Evolutionary conservation across 2,329 filamentous ascomycete genomes (phyloP), one percentile per base, ranked within the genome.

Genomic region (Talaromyces marneffei): DNA sequence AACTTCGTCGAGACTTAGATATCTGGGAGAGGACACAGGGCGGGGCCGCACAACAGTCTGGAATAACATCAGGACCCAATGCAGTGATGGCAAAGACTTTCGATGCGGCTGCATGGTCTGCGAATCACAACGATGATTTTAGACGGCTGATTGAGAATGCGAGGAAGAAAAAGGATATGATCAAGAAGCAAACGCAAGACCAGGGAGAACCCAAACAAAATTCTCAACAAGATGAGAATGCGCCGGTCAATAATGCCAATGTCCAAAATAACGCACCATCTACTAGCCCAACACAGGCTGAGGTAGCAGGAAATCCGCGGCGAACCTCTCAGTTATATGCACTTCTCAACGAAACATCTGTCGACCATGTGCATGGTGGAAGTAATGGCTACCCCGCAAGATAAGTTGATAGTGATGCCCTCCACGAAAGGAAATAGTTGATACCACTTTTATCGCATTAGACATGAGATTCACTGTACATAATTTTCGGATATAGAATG

Each of bases 11-110:
- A 14, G 93, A 97, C 63, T 74, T 99, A 12, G 89, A 93, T 23
- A 76, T 84, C 1, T 97, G 94, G 93, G 94, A 99, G 74, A 83
- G 86, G 48, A 93, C 89, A 0, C 86, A 95, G 65, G 90, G 91
- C 8, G 83, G 85, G 1, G 79, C 79, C 52, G 84, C 84, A 6
- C 75, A 78, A 1, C 69, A 60, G 3, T 55, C 66, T 16, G 65
- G 66, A 3, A 58, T 66, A 12, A 63, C 66, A 50, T 66, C 65
- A 9, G 60, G 68, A 9, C 62, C 65, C 4, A 72, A 66, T 61
- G 59, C 82, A 78, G 77, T 97, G 62, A 92, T 90, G 79, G 87
- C 88, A 67, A 97, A 96, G 71, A 89, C 94, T 63, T 97, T 97
- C 71, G 90, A 96, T 71, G 87, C 87, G 2, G 81, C 82, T 1